Percentiles rank a stretch among this genome's conserved stretches.
Evolutionary conservation across 1,139 yeast species (phyloP).

Genomic region (Hansenula sp.): DNA sequence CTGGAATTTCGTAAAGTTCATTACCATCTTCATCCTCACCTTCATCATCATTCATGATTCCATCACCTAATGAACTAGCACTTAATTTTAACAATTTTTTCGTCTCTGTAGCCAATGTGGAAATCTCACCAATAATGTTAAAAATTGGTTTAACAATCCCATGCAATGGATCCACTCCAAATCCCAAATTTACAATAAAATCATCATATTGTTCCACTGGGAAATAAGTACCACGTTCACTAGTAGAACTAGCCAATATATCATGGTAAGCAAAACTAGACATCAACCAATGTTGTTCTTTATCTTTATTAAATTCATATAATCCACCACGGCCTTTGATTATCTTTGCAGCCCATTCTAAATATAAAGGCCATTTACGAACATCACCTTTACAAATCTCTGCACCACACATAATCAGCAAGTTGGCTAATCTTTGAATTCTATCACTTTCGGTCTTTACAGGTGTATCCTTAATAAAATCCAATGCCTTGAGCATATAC

Average conservation of each 20-base stretch:
- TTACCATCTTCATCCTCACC: constrained; percentile 8
- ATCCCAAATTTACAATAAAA: constrained; percentile 36
- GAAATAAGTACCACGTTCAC: constrained; percentile 55
- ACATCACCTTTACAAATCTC: constrained; percentile 78
- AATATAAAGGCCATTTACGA: constrained; percentile 58
- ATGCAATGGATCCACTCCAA: constrained; percentile 58
- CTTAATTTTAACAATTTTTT: constrained; percentile 27
- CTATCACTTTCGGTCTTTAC: constrained; percentile 26
- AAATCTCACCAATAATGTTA: constrained; percentile 63
- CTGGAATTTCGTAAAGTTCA: constrained; percentile 12
- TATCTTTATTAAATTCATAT: constrained; percentile 42
- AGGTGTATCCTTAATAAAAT: constrained; percentile 34
- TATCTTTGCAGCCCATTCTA: constrained; percentile 58
- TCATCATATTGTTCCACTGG: constrained; percentile 52
- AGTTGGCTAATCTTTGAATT: constrained; percentile 50
- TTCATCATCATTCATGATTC: constrained; percentile 19
- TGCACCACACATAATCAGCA: constrained; percentile 64
- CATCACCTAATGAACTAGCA: constrained; percentile 18
- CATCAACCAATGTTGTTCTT: constrained; percentile 66
- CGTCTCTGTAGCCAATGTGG: constrained; percentile 52
- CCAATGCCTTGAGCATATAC: constrained; percentile 43
- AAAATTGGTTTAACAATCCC: constrained; percentile 71
- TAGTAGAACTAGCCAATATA: constrained; percentile 53
- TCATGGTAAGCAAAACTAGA: constrained; percentile 85
- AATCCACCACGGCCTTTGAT: constrained; percentile 57